phyloP scores from a whole-genome alignment of 805 yeast genomes.

The Kazachstania psychrophila region DNA sequence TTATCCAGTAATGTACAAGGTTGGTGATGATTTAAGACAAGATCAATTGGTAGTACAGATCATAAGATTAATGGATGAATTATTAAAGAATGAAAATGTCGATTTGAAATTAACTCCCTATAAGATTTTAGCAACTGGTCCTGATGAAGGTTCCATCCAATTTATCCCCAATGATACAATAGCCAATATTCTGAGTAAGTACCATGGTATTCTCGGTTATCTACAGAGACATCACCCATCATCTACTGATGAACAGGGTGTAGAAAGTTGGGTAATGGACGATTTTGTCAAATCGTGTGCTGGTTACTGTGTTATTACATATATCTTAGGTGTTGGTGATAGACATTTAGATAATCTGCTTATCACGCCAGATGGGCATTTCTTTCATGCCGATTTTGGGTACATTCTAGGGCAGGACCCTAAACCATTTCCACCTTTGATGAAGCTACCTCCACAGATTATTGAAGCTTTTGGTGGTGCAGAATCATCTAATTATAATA shows the following conservation, averaged over 20 bases:
- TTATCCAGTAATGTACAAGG: constrained; percentile 84
- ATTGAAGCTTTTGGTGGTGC: constrained; percentile 98
- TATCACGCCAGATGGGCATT: constrained; percentile 72
- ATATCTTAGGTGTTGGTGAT: constrained; percentile 92
- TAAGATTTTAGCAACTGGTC: constrained; percentile 80
- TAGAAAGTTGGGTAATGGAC: constrained; percentile 62
- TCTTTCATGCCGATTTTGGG: constrained; percentile 97
- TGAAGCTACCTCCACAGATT: constrained; percentile 94
- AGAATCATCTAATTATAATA: constrained; percentile 70
- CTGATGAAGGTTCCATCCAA: constrained; percentile 86
- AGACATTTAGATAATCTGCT: constrained; percentile 88
- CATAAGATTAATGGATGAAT: constrained; percentile 80
- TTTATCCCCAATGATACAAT: constrained; percentile 90
- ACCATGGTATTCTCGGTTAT: constrained; percentile 69
- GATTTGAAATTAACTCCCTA: constrained; percentile 85
- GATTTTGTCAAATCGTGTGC: constrained; percentile 92
- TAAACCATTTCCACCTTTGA: constrained; percentile 95
- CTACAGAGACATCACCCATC: constrained; percentile 60
- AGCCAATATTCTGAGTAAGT: constrained; percentile 62
- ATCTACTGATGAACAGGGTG: constrained; percentile 28
- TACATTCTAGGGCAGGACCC: constrained; percentile 96
- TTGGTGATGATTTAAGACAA: constrained; percentile 90
- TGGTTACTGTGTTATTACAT: constrained; percentile 94
- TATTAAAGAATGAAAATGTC: constrained; percentile 79
- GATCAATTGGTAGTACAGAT: constrained; percentile 96